Evolutionary conservation across 805 yeast species (phyloP).

Genomic region (Schizosaccharomyces octosporus): DNA sequence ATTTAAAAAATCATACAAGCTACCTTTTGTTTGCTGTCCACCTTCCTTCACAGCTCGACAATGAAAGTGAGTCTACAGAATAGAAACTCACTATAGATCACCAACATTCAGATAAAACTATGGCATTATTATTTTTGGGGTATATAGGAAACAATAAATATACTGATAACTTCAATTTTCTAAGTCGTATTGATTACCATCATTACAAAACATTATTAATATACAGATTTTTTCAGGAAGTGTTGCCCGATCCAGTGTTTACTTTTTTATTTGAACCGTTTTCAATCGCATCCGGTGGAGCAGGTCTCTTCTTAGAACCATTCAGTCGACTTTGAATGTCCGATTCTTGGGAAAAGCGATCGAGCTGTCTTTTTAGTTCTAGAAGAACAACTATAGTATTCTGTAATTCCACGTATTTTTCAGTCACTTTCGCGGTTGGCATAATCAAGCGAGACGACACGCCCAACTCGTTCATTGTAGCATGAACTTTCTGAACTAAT

Average conservation of each 20-base stretch:
- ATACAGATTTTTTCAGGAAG: too few species aligned
- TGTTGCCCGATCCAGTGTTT: too few species aligned
- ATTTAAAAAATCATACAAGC: constrained; percentile 80
- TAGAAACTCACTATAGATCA: too few species aligned
- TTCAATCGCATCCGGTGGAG: neutral
- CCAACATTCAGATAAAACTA: too few species aligned
- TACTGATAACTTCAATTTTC: too few species aligned
- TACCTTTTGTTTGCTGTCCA: constrained; percentile 71
- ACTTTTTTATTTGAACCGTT: too few species aligned
- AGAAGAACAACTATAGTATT: constrained; percentile 44
- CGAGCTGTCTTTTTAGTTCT: constrained; percentile 68
- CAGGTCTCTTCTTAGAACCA: neutral
- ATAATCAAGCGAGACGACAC: constrained; percentile 55
- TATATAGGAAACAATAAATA: too few species aligned
- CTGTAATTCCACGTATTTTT: constrained; percentile 50
- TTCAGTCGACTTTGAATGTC: neutral
- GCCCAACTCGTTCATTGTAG: constrained; percentile 51
- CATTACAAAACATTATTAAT: too few species aligned
- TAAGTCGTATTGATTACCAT: too few species aligned
- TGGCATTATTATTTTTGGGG: too few species aligned
- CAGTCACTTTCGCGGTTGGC: constrained; percentile 60
- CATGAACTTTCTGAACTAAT: constrained; percentile 33
- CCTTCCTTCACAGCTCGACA: neutral
- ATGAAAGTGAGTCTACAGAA: neutral
- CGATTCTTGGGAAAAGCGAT: constrained; percentile 12